Conservation (phyloP, 257 asterid genomes). For the Nicotiana paniculata region DNA sequence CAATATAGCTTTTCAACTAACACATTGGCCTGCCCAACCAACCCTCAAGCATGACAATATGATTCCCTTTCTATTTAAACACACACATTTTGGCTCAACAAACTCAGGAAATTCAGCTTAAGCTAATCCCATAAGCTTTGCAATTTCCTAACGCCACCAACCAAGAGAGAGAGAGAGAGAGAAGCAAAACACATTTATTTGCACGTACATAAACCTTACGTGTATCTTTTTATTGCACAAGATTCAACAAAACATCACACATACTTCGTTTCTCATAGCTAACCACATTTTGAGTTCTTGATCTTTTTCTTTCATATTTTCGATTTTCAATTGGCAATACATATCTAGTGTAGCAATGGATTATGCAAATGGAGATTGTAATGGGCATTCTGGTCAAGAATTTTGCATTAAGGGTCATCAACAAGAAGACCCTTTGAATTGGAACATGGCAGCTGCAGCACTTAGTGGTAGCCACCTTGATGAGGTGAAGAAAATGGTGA, state of each 20-base stretch:
- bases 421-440: conserved; percentile 17
- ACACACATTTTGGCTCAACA: conserved; percentile 3
- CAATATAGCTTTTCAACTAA: conserved; percentile 20
- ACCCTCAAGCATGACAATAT: background rate
- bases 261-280: background rate
- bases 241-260: background rate
- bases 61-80: conserved; percentile 26
- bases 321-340: no score
- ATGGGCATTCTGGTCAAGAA: background rate
- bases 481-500: no score
- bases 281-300: no score
- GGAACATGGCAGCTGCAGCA: conserved; percentile 30
- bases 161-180: no score
- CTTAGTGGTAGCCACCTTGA: background rate
- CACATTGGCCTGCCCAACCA: conserved; percentile 25
- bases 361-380: background rate
- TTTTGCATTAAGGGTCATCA: conserved; percentile 1
- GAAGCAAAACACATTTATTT: no score
- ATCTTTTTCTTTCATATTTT: no score
- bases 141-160: conserved; percentile 17
- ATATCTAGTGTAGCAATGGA: background rate
- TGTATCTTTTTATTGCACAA: no score
- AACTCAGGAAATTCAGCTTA: conserved; percentile 29
- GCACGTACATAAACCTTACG: no score
- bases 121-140: conserved; percentile 11